Conservation (phyloP, 805 yeast species). For the Lipomyces orientalis region DNA sequence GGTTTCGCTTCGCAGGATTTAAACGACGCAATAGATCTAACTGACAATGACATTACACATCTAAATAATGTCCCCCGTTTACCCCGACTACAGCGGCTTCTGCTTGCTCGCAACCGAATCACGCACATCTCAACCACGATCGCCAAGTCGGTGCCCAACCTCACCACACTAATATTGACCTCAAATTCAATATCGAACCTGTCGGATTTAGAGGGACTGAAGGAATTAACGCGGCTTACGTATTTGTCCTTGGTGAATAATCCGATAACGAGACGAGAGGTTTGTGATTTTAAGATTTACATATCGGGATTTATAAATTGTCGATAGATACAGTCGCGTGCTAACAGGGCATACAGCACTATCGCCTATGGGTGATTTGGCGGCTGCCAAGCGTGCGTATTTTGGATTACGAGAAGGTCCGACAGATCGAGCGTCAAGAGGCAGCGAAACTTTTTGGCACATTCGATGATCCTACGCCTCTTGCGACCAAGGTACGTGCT, state of each 20-base stretch:
- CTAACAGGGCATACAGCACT: conserved; percentile 47
- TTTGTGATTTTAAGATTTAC: neutral
- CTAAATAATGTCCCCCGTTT: conserved; percentile 58
- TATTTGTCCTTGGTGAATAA: conserved; percentile 58
- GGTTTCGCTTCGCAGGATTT: conserved; percentile 43
- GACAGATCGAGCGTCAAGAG: conserved; percentile 55
- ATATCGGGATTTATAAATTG: neutral
- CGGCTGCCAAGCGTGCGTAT: conserved; percentile 65
- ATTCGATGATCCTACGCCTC: conserved; percentile 39
- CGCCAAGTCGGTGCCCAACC: conserved; percentile 51
- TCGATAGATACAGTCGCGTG: neutral
- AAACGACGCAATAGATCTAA: conserved; percentile 68
- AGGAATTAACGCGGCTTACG: conserved; percentile 51
- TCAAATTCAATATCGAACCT: conserved; percentile 58
- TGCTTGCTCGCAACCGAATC: conserved; percentile 70
- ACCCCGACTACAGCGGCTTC: conserved; percentile 55
- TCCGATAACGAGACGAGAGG: conserved; percentile 38
- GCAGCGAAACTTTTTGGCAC: conserved; percentile 55
- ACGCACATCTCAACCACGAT: conserved; percentile 49
- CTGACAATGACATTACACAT: conserved; percentile 71
- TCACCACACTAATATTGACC: conserved; percentile 59
- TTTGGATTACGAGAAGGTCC: conserved; percentile 72
- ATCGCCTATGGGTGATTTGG: conserved; percentile 66
- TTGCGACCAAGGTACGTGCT: conserved; percentile 48
- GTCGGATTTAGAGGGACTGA: conserved; percentile 50